Conservation (phyloP, 306 rosid species). For the Vigna trinervia region DNA sequence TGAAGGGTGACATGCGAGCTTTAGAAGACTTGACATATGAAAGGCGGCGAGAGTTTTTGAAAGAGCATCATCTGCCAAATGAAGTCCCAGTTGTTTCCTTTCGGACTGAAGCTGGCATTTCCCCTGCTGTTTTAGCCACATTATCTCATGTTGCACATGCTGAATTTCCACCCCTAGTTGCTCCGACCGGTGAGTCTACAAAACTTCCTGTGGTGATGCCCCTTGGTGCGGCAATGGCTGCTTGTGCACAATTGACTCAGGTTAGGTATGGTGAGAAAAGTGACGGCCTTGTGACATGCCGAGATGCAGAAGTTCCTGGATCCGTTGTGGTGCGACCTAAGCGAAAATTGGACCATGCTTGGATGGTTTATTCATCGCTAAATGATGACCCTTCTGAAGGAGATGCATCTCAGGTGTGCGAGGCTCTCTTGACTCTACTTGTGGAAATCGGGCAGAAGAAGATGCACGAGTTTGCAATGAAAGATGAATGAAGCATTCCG, state of each 20-base stretch:
- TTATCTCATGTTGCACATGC: slow-evolving; percentile 92
- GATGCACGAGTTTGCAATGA: slow-evolving; percentile 64
- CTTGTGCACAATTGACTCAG: slow-evolving; percentile 93
- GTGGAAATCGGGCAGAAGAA: slow-evolving; percentile 81
- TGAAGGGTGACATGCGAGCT: slow-evolving; percentile 95
- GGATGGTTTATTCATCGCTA: slow-evolving; percentile 94
- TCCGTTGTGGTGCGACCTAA: slow-evolving; percentile 84
- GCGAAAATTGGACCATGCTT: slow-evolving; percentile 88
- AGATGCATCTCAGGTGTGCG: slow-evolving; percentile 92
- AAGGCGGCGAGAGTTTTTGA: slow-evolving; percentile 78
- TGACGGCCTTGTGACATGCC: slow-evolving; percentile 90
- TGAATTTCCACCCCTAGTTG: slow-evolving; percentile 68
- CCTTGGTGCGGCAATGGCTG: slow-evolving; percentile 96
- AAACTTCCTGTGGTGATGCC: slow-evolving; percentile 90
- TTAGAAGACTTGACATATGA: slow-evolving; percentile 96
- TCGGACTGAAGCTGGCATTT: slow-evolving; percentile 84
- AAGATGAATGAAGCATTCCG: slow-evolving; percentile 63
- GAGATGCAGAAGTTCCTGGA: slow-evolving; percentile 95
- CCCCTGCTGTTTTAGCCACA: slow-evolving; percentile 83
- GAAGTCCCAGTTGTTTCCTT: slow-evolving; percentile 85
- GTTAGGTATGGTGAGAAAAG: slow-evolving; percentile 88
- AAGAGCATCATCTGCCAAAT: slow-evolving; percentile 71
- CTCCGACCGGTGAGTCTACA: slow-evolving; percentile 63
- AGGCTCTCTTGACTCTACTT: slow-evolving; percentile 85
- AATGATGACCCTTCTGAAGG: slow-evolving; percentile 71